Evolutionary conservation across 345 rosid species (phyloP), one percentile per base, ranked within the genome.

Genomic region (Orychophragmus violaceus): DNA sequence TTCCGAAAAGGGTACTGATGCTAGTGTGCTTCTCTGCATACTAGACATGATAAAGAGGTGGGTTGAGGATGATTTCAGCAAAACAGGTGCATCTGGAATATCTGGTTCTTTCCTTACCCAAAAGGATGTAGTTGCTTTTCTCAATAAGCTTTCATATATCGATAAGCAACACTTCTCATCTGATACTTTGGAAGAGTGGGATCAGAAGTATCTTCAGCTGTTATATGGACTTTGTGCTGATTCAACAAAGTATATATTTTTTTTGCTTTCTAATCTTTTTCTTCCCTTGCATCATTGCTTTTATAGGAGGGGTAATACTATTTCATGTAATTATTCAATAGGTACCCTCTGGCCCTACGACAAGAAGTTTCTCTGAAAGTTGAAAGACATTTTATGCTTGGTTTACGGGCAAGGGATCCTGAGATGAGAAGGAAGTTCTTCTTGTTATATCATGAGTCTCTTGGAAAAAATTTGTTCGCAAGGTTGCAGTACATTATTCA

Each of bases 331-430:
- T 73, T 76, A 66, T 73, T 61, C 75, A 67, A 32, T 82, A 94
- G 99, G 75, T 87, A 79, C 77, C 80, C 84, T 16, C 57, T 79
- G 36, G 33, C 81, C 46, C 72, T 94, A 59, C 92, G 93, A 37
- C 97, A 88, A 80, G 99, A 94, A 78, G 91, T 90, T 72, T 94
- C 88, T 76, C 86, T 70, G 83, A 94, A 87, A 88, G 99, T 90
- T 66, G 99, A 94, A 78, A 82, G 97, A 53, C 99, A 94, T 75
- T 94, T 74, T 71, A 90, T 94, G 99, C 88, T 88, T 75, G 99
- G 99, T 70, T 82, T 94, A 66, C 83, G 96, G 63, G 97, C 99
- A 53, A 88, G 76, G 79, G 90, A 94, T 83, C 97, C 97, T 70
- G 95, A 85, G 59, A 79, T 84, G 66, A 82, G 99, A 78, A 90